Evolutionary conservation across 2,329 filamentous ascomycete species (phyloP).

Genomic region (Aspergillus luchuensis): DNA sequence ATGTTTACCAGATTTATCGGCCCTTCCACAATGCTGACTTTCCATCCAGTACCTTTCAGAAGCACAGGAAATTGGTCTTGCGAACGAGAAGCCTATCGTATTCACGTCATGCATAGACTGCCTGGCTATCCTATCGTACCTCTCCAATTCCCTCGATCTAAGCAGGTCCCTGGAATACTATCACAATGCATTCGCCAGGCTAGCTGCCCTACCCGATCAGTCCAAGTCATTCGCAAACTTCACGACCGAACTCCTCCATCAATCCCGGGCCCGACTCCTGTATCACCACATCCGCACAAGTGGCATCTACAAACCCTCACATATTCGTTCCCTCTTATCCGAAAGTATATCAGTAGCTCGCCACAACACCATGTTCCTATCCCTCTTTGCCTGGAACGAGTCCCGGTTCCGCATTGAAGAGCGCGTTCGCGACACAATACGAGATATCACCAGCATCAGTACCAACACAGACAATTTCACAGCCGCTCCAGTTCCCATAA

Average conservation of each 20-base stretch:
- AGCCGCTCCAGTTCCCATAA: constrained; percentile 37
- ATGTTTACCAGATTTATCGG: constrained; percentile 26
- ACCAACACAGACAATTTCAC: constrained; percentile 39
- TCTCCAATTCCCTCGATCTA: constrained; percentile 49
- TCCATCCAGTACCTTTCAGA: constrained; percentile 56
- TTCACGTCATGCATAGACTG: constrained; percentile 63
- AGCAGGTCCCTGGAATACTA: constrained; percentile 43
- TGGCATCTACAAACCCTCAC: constrained; percentile 67
- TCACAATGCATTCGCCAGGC: constrained; percentile 46
- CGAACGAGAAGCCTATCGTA: constrained; percentile 49
- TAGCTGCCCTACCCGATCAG: constrained; percentile 47
- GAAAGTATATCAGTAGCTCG: constrained; percentile 68
- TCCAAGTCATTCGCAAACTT: constrained; percentile 33
- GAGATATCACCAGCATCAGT: constrained; percentile 35
- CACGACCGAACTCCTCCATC: constrained; percentile 64
- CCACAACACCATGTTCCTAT: constrained; percentile 73
- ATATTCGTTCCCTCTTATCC: constrained; percentile 64
- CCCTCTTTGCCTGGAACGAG: constrained; percentile 73
- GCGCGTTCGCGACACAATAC: constrained; percentile 68
- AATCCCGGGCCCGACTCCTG: constrained; percentile 67
- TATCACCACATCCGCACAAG: constrained; percentile 64
- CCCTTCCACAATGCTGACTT: constrained; percentile 48
- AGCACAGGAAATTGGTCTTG: constrained; percentile 59
- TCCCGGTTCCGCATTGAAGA: constrained; percentile 72
- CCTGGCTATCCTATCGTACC: constrained; percentile 67